Conservation (phyloP, 2,329 filamentous ascomycete genomes). For the Phyllachora maydis region DNA sequence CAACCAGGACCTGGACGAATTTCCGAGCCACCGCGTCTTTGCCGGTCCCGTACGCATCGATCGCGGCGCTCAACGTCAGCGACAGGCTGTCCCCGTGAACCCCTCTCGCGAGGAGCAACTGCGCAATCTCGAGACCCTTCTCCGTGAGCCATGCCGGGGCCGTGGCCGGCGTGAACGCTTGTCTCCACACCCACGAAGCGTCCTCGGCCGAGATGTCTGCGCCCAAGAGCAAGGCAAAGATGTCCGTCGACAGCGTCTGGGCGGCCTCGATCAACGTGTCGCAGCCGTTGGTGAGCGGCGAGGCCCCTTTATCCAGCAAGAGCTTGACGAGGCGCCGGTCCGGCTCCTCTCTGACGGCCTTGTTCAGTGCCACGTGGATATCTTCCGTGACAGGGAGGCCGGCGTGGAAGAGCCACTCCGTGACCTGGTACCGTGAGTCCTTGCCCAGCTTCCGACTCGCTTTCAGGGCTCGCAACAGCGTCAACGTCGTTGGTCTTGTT, state of each 20-base stretch:
- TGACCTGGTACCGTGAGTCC: slow-evolving; percentile 23
- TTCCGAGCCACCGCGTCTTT: slow-evolving; percentile 17
- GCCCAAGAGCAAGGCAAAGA: slow-evolving; percentile 20
- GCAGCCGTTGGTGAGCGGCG: slow-evolving; percentile 26
- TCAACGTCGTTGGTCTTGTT: slow-evolving; percentile 23
- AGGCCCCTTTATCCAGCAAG: slow-evolving; percentile 28
- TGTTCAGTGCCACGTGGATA: slow-evolving; percentile 25
- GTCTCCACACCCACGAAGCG: slow-evolving; percentile 20
- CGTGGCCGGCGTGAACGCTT: slow-evolving; percentile 19
- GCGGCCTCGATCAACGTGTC: slow-evolving; percentile 29
- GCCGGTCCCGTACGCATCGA: slow-evolving; percentile 19
- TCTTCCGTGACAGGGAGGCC: slow-evolving; percentile 25
- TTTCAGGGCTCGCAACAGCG: slow-evolving; percentile 27
- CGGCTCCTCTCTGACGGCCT: slow-evolving; percentile 27
- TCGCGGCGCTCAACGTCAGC: slow-evolving; percentile 20
- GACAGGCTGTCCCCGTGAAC: slow-evolving; percentile 23
- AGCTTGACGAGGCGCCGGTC: slow-evolving; percentile 24
- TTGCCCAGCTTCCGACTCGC: slow-evolving; percentile 28
- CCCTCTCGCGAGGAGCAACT: slow-evolving; percentile 25
- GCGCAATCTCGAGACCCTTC: slow-evolving; percentile 22
- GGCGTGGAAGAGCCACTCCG: slow-evolving; percentile 28
- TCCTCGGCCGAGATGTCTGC: slow-evolving; percentile 18
- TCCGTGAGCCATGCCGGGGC: slow-evolving; percentile 23
- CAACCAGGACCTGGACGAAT: slow-evolving; percentile 22
- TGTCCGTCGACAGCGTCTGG: slow-evolving; percentile 14